Evolutionary conservation across 2,329 filamentous ascomycete species (phyloP), one percentile per base, ranked within the genome.

Genomic region (Xylaria sp.): DNA sequence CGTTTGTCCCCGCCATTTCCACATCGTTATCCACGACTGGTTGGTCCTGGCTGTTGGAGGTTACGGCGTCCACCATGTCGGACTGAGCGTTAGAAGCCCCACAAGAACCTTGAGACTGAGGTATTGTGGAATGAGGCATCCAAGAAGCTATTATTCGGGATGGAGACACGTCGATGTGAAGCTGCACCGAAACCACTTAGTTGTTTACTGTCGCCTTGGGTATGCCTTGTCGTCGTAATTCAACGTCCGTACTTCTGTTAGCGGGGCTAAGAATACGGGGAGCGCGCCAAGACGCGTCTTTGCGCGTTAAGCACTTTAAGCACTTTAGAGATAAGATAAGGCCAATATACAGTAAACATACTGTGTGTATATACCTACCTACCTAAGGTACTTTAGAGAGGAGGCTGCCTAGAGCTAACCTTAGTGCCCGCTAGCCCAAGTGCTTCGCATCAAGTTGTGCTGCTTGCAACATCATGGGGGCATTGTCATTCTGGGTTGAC

Each of bases 81-180:
- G 77, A 77, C 15, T 72, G 74, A 63, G 78, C 72, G 63, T 78
- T 72, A 57, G 73, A 71, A 59, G 71, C 69, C 14, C 72, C 71
- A 58, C 76, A 71, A 28, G 68, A 61, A 17, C 70, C 71, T 38
- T 67, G 68, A 31, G 71, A 59, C 40, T 73, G 71, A n/a, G 74
- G 71, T 3, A 77, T 68, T 37, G 78, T 70, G 5, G 80, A 82
- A 67, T 84, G 81, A 38, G 81, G 82, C 81, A 84, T 84, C 47
- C 7, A 12, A 11, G 38, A 7, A 14, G 19, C 7, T 52, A n/a
- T 23, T 11, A 14, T 12, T 23, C 21, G 15, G 28, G 2, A 19
- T 19, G 25, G 23, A 8, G 23, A n/a, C n/a, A n/a, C n/a, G n/a
- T n/a, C n/a, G n/a, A n/a, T n/a, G n/a, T n/a, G n/a, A n/a, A n/a